phyloP scores from a whole-genome alignment of 1,284 basidiomycete genomes.

The Peniophora sp. region DNA sequence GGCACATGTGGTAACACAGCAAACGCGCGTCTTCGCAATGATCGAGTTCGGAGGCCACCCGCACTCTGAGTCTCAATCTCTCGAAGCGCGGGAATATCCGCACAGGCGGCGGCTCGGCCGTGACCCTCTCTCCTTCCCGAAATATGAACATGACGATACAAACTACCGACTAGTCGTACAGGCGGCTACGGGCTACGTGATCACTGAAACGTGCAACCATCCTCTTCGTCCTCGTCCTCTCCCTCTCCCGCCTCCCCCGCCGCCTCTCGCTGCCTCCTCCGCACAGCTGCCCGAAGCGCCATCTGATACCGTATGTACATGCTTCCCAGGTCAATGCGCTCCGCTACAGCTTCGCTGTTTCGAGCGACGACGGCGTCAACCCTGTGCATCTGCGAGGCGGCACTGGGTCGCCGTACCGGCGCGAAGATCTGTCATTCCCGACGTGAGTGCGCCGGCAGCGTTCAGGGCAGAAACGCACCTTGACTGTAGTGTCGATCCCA shows the following conservation, averaged over 20 bases:
- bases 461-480: constrained; percentile 39
- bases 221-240: constrained; percentile 8
- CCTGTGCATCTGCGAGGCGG: constrained; percentile 45
- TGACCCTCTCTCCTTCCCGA: background rate
- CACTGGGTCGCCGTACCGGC: constrained; percentile 38
- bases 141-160: constrained; percentile 1
- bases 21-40: background rate
- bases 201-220: constrained; percentile 12
- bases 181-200: constrained; percentile 6
- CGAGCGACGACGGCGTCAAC: constrained; percentile 45
- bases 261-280: too few relatives aligned
- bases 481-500: constrained; percentile 86
- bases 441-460: background rate
- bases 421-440: constrained; percentile 83
- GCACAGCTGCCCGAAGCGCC: constrained; percentile 16
- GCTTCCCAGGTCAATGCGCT: constrained; percentile 22
- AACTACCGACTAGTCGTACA: constrained; percentile 5
- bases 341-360: constrained; percentile 26
- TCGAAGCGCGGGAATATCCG: background rate
- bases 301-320: constrained; percentile 27
- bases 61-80: background rate
- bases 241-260: too few relatives aligned
- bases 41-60: background rate
- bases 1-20: too few relatives aligned
- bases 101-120: too few relatives aligned